Percentiles rank a stretch among this genome's conserved stretches.
phyloP scores from a whole-genome alignment of 2,329 filamentous ascomycete species.

The Fusarium palustre region DNA sequence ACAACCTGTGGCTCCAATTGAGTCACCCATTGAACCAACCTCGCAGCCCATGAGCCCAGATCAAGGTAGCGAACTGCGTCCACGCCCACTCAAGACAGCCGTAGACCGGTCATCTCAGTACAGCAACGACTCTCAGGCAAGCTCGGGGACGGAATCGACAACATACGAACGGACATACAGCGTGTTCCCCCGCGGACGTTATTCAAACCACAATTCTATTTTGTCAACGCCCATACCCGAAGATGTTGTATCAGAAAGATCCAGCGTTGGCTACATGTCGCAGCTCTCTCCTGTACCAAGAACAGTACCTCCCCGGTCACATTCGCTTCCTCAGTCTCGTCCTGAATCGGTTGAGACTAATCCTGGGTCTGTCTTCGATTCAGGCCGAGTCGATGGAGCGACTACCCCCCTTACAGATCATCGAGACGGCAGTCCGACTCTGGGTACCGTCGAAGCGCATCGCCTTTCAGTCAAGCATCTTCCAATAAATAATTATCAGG shows the following conservation, averaged over 20 bases:
- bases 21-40: conserved; percentile 40
- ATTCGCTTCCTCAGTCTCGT: conserved; percentile 38
- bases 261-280: conserved; percentile 28
- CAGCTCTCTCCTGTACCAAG: conserved; percentile 34
- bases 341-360: conserved; percentile 46
- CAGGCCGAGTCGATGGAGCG: conserved; percentile 34
- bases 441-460: conserved; percentile 41
- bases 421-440: conserved; percentile 43
- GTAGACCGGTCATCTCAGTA: conserved; percentile 40
- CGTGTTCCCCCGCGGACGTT: conserved; percentile 42
- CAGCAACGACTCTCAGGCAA: conserved; percentile 41
- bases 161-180: conserved; percentile 43
- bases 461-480: conserved; percentile 31
- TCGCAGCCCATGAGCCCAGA: conserved; percentile 44
- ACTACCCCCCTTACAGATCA: conserved; percentile 41
- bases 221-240: conserved; percentile 47
- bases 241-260: conserved; percentile 41
- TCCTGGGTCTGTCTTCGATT: conserved; percentile 44
- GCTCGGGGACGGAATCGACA: conserved; percentile 38
- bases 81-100: conserved; percentile 38
- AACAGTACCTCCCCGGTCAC: conserved; percentile 31
- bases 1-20: conserved; percentile 40
- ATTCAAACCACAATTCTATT: conserved; percentile 41
- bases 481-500: conserved; percentile 35
- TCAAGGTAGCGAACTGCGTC: conserved; percentile 22